Evolutionary conservation across 768 basidiomycete genomes (phyloP), one percentile per base, ranked within the genome.

Genomic region (Lentinula aciculospora): DNA sequence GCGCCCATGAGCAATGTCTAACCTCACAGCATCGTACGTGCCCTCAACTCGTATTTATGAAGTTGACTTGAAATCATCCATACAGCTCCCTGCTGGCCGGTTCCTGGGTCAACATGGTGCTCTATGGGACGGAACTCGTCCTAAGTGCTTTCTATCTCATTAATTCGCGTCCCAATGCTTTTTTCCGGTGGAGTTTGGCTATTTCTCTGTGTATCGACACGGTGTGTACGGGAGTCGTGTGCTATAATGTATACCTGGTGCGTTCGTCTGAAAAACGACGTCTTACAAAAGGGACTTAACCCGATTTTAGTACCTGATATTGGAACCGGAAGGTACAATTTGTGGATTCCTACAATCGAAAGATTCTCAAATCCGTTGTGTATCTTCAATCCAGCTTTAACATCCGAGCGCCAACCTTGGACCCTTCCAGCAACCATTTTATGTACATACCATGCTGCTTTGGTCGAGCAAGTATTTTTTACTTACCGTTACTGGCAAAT

Each of bases 61-160:
- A 36, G 17, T 12, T 5, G 13, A 12, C 49, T 51, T 12, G 21
- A 51, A 4, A 36, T 2, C 21, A 7, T 32, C 9, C 2, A 51
- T 28, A 27, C 25, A 53, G 51, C 36, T 53, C 17, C 21, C 23
- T 39, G 19, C 54, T 56, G 27, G 39, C 44, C 27, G 54, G 32
- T 45, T 56, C 54, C 28, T 56, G 54, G 54, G 27, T 56, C 42
- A 56, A 56, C n/a, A 56, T 56, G 40, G 4, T 56, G n/a, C 32
- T 56, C 17, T 56, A 44, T 34, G 44, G 40, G 2, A 45, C 54
- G 8, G 54, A 56, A 45, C 8, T 56, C 44, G 40, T 45, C 40
- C 42, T 56, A 21, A n/a, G 40, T 17, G 40, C 28, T 29, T 56
- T 31, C 40, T 56, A 56, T 40, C 42, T 56, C 40, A 8, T 46